These are phyloP conservation scores for Diaporthe nobilis DNA, from an alignment of 2,329 filamentous ascomycete genomes.

Conservation along the genomic window DNA sequence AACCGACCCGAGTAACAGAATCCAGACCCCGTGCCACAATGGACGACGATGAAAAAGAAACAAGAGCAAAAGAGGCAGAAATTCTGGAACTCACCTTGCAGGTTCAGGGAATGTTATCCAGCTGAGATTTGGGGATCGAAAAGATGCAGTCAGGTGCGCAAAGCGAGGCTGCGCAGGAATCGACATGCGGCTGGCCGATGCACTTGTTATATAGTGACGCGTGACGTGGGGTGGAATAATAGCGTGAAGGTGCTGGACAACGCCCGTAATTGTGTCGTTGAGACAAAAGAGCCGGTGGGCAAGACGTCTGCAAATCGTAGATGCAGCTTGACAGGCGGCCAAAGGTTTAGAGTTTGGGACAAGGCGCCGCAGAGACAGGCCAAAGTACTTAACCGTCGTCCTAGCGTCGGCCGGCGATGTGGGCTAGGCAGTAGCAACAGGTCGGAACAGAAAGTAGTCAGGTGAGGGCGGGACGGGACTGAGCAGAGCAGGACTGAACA, in stretches of 20 bases:
- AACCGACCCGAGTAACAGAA: neutral
- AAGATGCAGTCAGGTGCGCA: slow-evolving; percentile 2
- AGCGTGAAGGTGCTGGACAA: no score
- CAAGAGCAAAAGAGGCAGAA: neutral
- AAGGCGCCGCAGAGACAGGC: neutral
- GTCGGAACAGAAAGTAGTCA: neutral
- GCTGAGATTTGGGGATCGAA: neutral
- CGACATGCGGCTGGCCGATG: slow-evolving; percentile 27
- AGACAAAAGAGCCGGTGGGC: neutral
- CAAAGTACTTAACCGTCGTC: slow-evolving; percentile 1
- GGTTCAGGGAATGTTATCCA: neutral
- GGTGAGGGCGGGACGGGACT: neutral
- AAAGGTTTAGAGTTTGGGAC: slow-evolving; percentile 13
- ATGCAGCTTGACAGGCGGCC: neutral
- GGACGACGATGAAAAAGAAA: neutral
- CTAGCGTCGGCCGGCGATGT: slow-evolving; percentile 26
- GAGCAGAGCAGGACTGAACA: neutral
- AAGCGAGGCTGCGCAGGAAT: slow-evolving; percentile 18
- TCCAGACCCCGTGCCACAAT: neutral
- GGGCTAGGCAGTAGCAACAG: slow-evolving; percentile 6
- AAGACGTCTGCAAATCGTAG: neutral
- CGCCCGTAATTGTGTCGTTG: neutral
- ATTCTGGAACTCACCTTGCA: slow-evolving; percentile 8
- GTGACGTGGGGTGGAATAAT: neutral
- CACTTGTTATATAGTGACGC: neutral